Base-by-base conservation (phyloP, 2,329 filamentous ascomycete genomes). In the Stachybotrys chartarum region DNA sequence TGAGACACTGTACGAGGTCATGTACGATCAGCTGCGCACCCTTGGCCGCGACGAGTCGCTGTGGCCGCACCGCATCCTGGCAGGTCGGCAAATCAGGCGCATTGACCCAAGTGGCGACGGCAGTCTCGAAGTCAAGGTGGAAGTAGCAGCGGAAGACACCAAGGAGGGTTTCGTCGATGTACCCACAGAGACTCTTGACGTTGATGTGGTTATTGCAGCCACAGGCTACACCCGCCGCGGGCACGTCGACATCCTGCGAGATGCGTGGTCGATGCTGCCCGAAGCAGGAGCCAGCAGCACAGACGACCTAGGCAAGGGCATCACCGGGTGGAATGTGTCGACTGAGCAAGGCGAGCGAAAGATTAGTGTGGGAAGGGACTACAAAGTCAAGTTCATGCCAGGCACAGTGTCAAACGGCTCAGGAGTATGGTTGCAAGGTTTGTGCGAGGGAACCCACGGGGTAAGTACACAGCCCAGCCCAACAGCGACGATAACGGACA, bases 381-480 rank as follows among this genome's bases (percentile, higher is more conserved):
- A 97, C 71, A 80, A 80, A 53, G 83, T 97, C 51, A 75, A 85
- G 56, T 91, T 95, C 67, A 78, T 82, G 51, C 75, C 81, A 1
- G 85, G 82, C 32, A 78, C 81, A 51, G 87, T 97, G 39, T 80
- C 84, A n/a, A 68, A 79, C 0, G 83, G 86, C 49, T 87, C 90
- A 14, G 92, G 92, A 4, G 79, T 97, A 56, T 97, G 90, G 87
- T 78, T 97, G 63, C 94, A 97, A 70, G 93, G 93, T 35, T 97
- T 92, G 75, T 95, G 91, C 69, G 92, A 97, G 76, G 84, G 80
- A 58, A 96, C 91, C 39, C 93, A 97, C 71, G 93, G 93, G 57
- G 88, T 93, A 81, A 84, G 88, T 85, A 52, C 55, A 10, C 10
- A 10, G 35, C 14, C 8, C 2, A 14, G 35, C 14, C 10, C 10